phyloP scores from a whole-genome alignment of 257 asterid species.

The Sherardia arvensis region DNA sequence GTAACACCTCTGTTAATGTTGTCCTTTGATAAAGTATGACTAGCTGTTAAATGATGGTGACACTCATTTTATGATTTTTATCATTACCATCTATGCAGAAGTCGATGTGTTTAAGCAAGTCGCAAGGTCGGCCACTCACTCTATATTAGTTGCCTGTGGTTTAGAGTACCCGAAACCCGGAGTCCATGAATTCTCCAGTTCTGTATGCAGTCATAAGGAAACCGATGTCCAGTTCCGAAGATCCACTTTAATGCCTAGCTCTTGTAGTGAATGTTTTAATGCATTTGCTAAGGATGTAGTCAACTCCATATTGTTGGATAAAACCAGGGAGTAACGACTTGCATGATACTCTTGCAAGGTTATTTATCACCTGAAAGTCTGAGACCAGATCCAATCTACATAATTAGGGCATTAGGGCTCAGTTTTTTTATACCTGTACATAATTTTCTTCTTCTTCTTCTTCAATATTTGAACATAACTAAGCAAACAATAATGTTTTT shows the following conservation, averaged over 20 bases:
- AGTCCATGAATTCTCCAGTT: constrained; percentile 24
- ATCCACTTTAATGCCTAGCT: constrained; percentile 47
- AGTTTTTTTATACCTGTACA: too few relatives aligned
- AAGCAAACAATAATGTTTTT: too few relatives aligned
- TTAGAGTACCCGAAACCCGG: constrained; percentile 42
- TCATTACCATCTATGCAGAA: constrained; percentile 24
- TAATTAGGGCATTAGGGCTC: too few relatives aligned
- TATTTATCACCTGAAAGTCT: too few relatives aligned
- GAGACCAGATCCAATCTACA: too few relatives aligned
- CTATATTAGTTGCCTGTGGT: constrained; percentile 58
- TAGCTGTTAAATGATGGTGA: background rate
- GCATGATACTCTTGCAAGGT: too few relatives aligned
- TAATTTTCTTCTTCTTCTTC: too few relatives aligned
- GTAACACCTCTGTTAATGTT: too few relatives aligned
- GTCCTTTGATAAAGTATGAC: too few relatives aligned
- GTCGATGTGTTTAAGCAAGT: constrained; percentile 45
- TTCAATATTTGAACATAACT: too few relatives aligned
- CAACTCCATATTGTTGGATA: constrained; percentile 27
- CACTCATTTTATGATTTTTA: background rate
- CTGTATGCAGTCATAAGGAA: constrained; percentile 31
- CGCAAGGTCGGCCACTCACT: constrained; percentile 63
- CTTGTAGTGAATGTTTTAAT: constrained; percentile 62
- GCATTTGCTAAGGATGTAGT: constrained; percentile 54
- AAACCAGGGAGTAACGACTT: constrained; percentile 5
- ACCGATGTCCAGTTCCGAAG: constrained; percentile 25